A percentile compares a stretch with the other conserved stretches of the same genome.
Conservation (phyloP, 2,329 filamentous ascomycete genomes). For the Exserohilum rostratum region DNA sequence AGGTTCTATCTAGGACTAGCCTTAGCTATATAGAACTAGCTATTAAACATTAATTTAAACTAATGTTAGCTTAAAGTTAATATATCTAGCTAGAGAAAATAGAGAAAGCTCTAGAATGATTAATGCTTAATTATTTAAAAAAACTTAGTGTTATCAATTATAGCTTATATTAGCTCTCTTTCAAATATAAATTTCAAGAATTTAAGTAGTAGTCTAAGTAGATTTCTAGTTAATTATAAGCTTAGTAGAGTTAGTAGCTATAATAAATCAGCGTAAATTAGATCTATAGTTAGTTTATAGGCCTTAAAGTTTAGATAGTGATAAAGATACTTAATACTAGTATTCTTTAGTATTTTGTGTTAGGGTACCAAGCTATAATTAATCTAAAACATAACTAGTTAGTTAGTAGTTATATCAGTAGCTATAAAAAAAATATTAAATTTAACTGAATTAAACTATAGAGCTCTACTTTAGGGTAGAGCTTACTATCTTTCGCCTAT, state of each 20-base stretch:
- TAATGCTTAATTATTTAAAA: slow-evolving; percentile 2
- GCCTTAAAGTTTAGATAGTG: too few relatives aligned
- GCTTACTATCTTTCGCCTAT: too few relatives aligned
- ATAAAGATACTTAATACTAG: too few relatives aligned
- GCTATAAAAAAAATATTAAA: too few relatives aligned
- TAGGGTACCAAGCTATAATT: too few relatives aligned
- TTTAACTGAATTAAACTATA: too few relatives aligned
- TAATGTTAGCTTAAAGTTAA: slow-evolving; percentile 6
- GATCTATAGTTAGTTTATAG: too few relatives aligned
- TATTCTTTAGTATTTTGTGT: too few relatives aligned
- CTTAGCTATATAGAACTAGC: not conserved
- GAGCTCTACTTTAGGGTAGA: too few relatives aligned
- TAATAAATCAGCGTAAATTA: not conserved
- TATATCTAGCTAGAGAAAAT: not conserved
- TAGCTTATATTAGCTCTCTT: slow-evolving; percentile 8
- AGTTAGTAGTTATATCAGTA: too few relatives aligned
- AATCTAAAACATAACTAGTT: too few relatives aligned
- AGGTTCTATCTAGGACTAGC: not conserved
- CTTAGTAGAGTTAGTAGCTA: not conserved
- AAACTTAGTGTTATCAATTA: slow-evolving; percentile 10
- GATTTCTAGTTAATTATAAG: not conserved
- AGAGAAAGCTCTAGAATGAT: slow-evolving; percentile 5
- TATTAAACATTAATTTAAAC: not conserved
- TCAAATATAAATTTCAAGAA: slow-evolving; percentile 1
- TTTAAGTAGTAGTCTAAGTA: not conserved